Evolutionary conservation across 202 grass and related monocot genomes (phyloP).

Genomic region (Elaeis oleifera): DNA sequence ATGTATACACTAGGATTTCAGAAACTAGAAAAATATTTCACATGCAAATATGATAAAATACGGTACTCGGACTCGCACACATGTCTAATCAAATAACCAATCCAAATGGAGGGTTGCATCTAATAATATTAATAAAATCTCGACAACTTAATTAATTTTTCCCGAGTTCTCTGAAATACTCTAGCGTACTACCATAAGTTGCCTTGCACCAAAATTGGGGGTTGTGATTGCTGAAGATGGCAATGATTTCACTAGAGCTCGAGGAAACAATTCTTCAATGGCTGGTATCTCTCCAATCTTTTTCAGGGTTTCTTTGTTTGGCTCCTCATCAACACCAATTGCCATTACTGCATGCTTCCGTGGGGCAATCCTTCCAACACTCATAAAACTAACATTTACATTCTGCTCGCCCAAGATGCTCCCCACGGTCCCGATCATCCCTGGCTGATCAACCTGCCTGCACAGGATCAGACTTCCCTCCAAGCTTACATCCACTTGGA

Average conservation of each 20-base stretch:
- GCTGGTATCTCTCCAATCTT: constrained; percentile 76
- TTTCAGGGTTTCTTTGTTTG: constrained; percentile 39
- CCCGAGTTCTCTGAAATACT: too few relatives aligned
- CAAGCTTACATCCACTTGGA: constrained; percentile 72
- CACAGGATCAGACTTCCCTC: constrained; percentile 88
- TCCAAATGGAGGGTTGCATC: too few relatives aligned
- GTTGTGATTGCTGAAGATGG: neutral
- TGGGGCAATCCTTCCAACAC: constrained; percentile 56
- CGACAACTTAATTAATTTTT: too few relatives aligned
- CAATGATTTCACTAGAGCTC: constrained; percentile 37
- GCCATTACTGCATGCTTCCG: constrained; percentile 75
- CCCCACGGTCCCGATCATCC: constrained; percentile 72
- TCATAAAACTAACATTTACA: constrained; percentile 95
- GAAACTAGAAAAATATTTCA: too few relatives aligned
- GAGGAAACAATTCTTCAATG: constrained; percentile 76
- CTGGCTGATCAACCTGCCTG: constrained; percentile 74
- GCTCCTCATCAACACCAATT: constrained; percentile 73
- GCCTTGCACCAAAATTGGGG: too few relatives aligned
- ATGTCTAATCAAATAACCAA: too few relatives aligned
- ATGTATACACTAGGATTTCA: too few relatives aligned
- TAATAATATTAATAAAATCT: too few relatives aligned
- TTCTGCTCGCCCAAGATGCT: constrained; percentile 62
- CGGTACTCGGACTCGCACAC: too few relatives aligned
- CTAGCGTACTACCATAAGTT: too few relatives aligned
- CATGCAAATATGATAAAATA: too few relatives aligned